These are phyloP conservation scores for Colletotrichum sp. DNA, from an alignment of 2,329 filamentous ascomycete genomes.

Conservation along the genomic window DNA sequence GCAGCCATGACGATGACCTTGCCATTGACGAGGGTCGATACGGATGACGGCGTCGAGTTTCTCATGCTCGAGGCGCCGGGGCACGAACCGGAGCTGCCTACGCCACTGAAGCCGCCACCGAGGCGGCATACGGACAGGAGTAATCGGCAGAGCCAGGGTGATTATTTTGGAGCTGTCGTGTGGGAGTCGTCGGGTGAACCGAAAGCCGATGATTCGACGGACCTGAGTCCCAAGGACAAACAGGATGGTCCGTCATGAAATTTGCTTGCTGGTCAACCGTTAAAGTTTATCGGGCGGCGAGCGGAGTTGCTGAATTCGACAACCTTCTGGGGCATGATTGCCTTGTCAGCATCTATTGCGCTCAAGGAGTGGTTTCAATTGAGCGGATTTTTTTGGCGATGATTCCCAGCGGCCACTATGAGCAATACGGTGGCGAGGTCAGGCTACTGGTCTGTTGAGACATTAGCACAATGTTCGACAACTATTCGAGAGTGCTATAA, in stretches of 20 bases:
- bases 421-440: accelerated
- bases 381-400: not conserved
- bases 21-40: not conserved
- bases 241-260: not conserved
- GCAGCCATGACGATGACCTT: not conserved
- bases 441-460: not conserved
- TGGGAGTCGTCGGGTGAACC: not conserved
- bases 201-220: not conserved
- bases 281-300: not conserved
- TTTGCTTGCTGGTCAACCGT: accelerated
- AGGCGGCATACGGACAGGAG: not conserved
- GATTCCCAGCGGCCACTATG: not conserved
- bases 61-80: not conserved
- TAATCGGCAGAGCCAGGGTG: not conserved
- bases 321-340: not conserved
- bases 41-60: conserved; percentile 12
- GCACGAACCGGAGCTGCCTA: not conserved
- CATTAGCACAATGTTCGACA: not conserved
- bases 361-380: not conserved
- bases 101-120: conserved; percentile 3
- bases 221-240: not conserved
- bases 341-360: not conserved
- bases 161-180: not conserved
- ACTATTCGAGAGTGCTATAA: not conserved
- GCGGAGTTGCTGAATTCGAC: accelerated